These are phyloP conservation scores for Acacia melanoxylon DNA, from an alignment of 306 rosid species.

Conservation along the genomic window DNA sequence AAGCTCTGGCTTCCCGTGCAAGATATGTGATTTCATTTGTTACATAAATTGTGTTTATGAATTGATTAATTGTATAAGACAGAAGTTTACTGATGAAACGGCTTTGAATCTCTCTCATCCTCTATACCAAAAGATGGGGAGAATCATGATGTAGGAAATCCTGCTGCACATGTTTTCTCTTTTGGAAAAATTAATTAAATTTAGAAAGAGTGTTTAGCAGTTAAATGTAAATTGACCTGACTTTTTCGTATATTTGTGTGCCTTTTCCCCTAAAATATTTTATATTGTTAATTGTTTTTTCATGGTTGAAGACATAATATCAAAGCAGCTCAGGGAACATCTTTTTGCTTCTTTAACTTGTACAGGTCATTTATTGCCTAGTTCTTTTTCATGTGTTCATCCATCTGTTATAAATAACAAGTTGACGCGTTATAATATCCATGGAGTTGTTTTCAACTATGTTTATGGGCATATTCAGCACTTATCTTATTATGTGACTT, in stretches of 20 bases:
- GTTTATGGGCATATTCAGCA: background rate
- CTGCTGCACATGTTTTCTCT: background rate
- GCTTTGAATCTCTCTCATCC: background rate
- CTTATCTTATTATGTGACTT: constrained; percentile 22
- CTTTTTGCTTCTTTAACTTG: constrained; percentile 9
- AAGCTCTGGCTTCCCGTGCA: background rate
- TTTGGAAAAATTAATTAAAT: background rate
- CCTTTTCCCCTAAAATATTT: background rate
- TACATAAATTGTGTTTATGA: background rate
- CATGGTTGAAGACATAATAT: background rate
- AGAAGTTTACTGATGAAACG: constrained; percentile 17
- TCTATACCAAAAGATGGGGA: constrained; percentile 2
- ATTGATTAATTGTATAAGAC: background rate
- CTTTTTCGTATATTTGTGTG: background rate
- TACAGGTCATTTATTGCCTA: background rate
- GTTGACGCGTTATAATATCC: background rate
- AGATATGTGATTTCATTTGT: constrained; percentile 7
- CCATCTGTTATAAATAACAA: background rate
- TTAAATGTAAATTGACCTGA: background rate
- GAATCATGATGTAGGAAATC: background rate
- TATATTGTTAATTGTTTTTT: constrained; percentile 8
- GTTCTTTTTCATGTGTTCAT: background rate
- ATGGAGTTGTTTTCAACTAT: background rate
- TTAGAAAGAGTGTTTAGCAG: background rate
- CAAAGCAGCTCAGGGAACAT: background rate